phyloP scores from a whole-genome alignment of 192 early-diverging fungal species.

The Lunasporangiospora selenospora region DNA sequence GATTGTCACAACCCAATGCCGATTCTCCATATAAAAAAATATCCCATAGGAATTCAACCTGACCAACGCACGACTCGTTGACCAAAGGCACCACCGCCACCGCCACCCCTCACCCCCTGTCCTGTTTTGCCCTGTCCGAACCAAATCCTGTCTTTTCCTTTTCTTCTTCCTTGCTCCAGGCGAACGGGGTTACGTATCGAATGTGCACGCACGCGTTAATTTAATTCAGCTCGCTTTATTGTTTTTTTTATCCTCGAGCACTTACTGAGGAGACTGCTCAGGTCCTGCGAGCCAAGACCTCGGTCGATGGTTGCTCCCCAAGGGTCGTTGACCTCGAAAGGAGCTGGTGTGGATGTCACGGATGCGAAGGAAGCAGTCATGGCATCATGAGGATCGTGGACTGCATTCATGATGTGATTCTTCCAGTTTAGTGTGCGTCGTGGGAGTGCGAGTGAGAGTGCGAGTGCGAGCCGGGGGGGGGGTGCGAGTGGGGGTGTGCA shows the following conservation, averaged over 20 bases:
- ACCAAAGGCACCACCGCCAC: too few relatives aligned
- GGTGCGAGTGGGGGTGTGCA: not conserved
- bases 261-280: conserved; percentile 43
- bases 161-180: too few relatives aligned
- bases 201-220: too few relatives aligned
- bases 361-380: conserved; percentile 48
- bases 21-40: too few relatives aligned
- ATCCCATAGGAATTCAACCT: too few relatives aligned
- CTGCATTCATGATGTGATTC: conserved; percentile 16
- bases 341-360: conserved; percentile 17
- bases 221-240: too few relatives aligned
- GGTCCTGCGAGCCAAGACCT: conserved; percentile 30
- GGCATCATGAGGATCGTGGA: conserved; percentile 22
- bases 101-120: too few relatives aligned
- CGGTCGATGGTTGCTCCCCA: conserved; percentile 28
- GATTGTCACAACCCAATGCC: too few relatives aligned
- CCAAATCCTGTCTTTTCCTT: too few relatives aligned
- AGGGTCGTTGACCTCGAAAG: conserved; percentile 44
- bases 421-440: not conserved
- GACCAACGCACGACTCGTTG: too few relatives aligned
- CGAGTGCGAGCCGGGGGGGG: not conserved
- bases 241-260: not conserved
- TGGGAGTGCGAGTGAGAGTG: not conserved
- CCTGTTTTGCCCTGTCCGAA: too few relatives aligned
- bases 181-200: too few relatives aligned